phyloP scores from a whole-genome alignment of 768 basidiomycete genomes.

The Auricularia cornea region DNA sequence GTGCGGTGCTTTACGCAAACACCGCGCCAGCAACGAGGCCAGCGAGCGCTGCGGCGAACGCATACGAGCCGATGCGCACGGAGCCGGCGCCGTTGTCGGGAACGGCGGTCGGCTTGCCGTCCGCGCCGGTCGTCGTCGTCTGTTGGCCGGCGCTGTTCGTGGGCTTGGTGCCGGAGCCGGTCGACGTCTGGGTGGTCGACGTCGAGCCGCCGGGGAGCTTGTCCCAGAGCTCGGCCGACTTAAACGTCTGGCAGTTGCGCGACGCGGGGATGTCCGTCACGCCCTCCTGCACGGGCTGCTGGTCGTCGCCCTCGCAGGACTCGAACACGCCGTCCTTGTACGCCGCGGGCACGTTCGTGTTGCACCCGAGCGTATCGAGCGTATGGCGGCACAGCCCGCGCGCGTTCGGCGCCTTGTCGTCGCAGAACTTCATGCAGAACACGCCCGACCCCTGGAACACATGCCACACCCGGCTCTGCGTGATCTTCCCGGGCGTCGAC shows the following conservation, averaged over 20 bases:
- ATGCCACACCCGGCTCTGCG: slow-evolving; percentile 40
- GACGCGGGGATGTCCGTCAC: slow-evolving; percentile 4
- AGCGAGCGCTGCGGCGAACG: slow-evolving; percentile 1
- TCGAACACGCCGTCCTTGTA: slow-evolving; percentile 15
- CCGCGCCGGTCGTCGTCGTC: background rate
- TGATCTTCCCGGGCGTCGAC: slow-evolving; percentile 31
- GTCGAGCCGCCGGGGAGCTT: background rate
- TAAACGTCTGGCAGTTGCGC: slow-evolving; percentile 2
- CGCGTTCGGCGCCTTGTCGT: slow-evolving; percentile 13
- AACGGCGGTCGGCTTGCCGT: background rate
- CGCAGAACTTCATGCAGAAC: slow-evolving; percentile 27
- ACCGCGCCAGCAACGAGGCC: slow-evolving; percentile 1
- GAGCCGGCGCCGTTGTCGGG: background rate
- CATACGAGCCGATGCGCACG: background rate
- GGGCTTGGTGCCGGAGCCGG: slow-evolving; percentile 1
- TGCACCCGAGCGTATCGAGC: slow-evolving; percentile 16
- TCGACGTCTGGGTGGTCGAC: background rate
- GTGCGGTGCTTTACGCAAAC: background rate
- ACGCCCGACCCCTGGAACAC: slow-evolving; percentile 18
- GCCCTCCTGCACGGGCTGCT: slow-evolving; percentile 8
- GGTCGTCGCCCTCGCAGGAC: slow-evolving; percentile 18
- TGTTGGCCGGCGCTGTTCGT: background rate
- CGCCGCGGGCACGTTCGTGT: slow-evolving; percentile 15
- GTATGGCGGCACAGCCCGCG: slow-evolving; percentile 10
- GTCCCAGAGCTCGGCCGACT: background rate